Percentiles rank a stretch among this genome's conserved stretches.
Evolutionary conservation across 2,329 filamentous ascomycete species (phyloP).

Genomic region (Fusarium anthophilum): DNA sequence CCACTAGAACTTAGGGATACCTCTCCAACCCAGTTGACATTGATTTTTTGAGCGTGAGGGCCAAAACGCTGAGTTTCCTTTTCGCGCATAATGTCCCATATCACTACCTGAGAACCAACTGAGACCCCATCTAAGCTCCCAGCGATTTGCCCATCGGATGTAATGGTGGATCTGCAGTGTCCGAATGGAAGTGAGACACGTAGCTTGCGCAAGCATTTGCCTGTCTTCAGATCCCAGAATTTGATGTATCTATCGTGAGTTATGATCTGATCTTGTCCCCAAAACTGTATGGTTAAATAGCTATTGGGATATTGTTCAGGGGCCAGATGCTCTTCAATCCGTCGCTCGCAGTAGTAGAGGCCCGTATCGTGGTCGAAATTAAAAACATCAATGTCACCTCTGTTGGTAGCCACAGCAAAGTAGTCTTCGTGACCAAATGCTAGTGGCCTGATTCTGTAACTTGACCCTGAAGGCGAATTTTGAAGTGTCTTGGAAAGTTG

Average conservation of each 20-base stretch:
- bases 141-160: background rate
- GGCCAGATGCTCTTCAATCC: rapidly evolving
- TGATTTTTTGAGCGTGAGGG: no score
- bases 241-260: rapidly evolving
- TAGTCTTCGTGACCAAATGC: rapidly evolving
- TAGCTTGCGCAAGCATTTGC: rapidly evolving
- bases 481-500: background rate
- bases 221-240: rapidly evolving
- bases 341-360: background rate
- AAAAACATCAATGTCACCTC: rapidly evolving
- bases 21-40: no score
- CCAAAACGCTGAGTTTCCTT: rapidly evolving
- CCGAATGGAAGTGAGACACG: no score
- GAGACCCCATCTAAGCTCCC: no score
- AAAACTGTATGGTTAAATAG: background rate
- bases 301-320: rapidly evolving
- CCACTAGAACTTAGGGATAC: no score
- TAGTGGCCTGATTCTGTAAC: rapidly evolving
- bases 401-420: rapidly evolving
- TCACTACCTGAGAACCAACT: rapidly evolving
- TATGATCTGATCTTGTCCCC: background rate
- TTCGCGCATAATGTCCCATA: rapidly evolving
- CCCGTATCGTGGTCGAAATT: rapidly evolving
- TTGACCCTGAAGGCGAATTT: rapidly evolving
- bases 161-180: no score